Evolutionary conservation across 176 grass and related monocot species (phyloP), one percentile per base, ranked within the genome.

Genomic region (Stipa capillata): DNA sequence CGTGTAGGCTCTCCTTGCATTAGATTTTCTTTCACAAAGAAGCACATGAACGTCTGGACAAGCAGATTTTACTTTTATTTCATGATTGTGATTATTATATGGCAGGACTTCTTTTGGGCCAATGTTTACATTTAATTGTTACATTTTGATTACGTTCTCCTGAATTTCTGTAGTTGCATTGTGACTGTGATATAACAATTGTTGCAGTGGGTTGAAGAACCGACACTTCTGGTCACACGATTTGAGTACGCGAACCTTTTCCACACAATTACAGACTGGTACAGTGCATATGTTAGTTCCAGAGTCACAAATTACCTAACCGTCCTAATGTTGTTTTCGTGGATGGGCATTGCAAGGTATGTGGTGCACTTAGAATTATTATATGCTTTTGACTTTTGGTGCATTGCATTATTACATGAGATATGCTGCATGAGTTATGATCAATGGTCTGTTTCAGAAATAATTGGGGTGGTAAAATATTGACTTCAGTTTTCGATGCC

Each of bases 161-260:
- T 37, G 36, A 48, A 31, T 76, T 78, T 57, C 23, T 61, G 8
- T 32, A 66, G 11, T 64, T 87, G 10, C 4, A 77, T 70, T 24
- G 21, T 91, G 63, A 81, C 32, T 69, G 20, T 67, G 36, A 68
- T 65, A 68, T 84, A 55, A 47, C 27, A 45, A 50, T 74, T 84
- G 35, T 67, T 90, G 74, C 92, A 94, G 94, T 94, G 92, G 92
- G 44, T 99, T 87, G 96, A 93, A 69, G 92, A 95, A 57, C 92
- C 96, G 9, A 95, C 96, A 64, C 72, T 99, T 76, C 43, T 95
- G 67, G 90, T 99, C 70, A 99, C 96, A 63, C 85, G 96, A 41
- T 99, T 99, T 82, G 96, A 99, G 65, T 99, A 99, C 81, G 92
- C 96, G 39, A 99, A 95, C 76, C 84, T 99, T 90, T 99, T 95